phyloP scores from a whole-genome alignment of 306 rosid genomes.

The Prunus kanzakura region DNA sequence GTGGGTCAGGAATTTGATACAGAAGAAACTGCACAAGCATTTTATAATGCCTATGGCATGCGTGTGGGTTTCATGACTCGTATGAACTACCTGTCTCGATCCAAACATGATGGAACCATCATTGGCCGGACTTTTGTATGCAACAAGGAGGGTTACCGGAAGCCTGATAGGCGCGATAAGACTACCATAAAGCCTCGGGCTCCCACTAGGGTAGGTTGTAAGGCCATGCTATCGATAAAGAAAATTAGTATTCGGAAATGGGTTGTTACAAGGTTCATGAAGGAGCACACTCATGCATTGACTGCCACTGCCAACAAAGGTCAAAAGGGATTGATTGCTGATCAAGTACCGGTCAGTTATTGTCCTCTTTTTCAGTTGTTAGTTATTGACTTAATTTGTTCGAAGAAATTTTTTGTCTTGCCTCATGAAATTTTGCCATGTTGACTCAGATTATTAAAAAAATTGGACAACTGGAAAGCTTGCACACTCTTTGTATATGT shows the following conservation, averaged over 20 bases:
- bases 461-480: too few relatives aligned
- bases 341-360: conserved; percentile 28
- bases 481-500: too few relatives aligned
- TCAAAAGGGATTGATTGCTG: conserved; percentile 3
- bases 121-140: conserved; percentile 34
- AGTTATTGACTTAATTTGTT: conserved; percentile 2
- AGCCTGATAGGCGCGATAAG: conserved; percentile 30
- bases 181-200: conserved; percentile 23
- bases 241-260: conserved; percentile 28
- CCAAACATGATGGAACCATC: conserved; percentile 29
- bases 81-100: conserved; percentile 30
- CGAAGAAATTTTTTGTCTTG: background rate
- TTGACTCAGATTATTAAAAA: background rate
- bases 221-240: conserved; percentile 31
- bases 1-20: conserved; percentile 38
- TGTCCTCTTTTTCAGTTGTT: background rate
- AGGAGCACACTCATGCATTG: conserved; percentile 37
- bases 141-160: conserved; percentile 44
- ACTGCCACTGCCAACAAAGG: conserved; percentile 4
- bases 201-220: conserved; percentile 38
- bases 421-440: background rate
- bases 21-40: conserved; percentile 29
- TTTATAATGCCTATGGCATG: conserved; percentile 29
- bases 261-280: conserved; percentile 31
- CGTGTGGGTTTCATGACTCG: conserved; percentile 34